Base-by-base conservation (phyloP, 2,329 filamentous ascomycete species). In the Neopestalotiopsis rosae region DNA sequence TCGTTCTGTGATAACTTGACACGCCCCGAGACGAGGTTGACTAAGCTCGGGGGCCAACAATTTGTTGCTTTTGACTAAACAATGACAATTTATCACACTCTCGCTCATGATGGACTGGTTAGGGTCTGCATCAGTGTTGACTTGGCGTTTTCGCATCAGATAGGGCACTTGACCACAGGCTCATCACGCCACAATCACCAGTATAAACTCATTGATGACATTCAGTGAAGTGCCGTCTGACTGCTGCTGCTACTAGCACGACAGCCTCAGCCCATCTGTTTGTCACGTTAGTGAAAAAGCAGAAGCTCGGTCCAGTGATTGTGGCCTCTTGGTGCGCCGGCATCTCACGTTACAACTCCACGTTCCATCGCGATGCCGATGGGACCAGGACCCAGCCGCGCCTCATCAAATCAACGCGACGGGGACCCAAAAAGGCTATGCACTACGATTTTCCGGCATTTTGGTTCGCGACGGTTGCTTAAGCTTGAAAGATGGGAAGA, bases 341-440 rank as follows among this genome's bases (percentile, higher is more conserved):
- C 30, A 62, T 62, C 59, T 62, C 59, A 62, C 59, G 59, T 62
- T 62, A 62, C 59, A 62, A 40, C 32, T 40, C 34, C 59, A 59
- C 57, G 57, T 59, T 59, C 57, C 57, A 59, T 34, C 30, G 30
- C 24, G 30, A 59, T 59, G 24, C 28, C 57, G 57, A 59, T 59
- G 57, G 57, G 30, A 59, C 57, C 57, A 30, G 57, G 30, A 34
- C 24, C 30, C 57, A n/a, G 45, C 20, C 57, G 57, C 57, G 24
- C 57, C 30, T 59, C 30, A 34, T 14, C 30, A 59, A 10, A 28
- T 28, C 24, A 28, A 59, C 30, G 24, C 30, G 57, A 59, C 24
- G 30, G 30, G 24, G 57, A 30, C 13, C 24, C 24, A 17, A 59
- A 14, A 59, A 14, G 57, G 57, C 57, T 59, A 59, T 59, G 57